Evolutionary conservation across 139 green algal species (phyloP), one percentile per base, ranked within the genome.

Genomic region (Diplosphaera chodatii): DNA sequence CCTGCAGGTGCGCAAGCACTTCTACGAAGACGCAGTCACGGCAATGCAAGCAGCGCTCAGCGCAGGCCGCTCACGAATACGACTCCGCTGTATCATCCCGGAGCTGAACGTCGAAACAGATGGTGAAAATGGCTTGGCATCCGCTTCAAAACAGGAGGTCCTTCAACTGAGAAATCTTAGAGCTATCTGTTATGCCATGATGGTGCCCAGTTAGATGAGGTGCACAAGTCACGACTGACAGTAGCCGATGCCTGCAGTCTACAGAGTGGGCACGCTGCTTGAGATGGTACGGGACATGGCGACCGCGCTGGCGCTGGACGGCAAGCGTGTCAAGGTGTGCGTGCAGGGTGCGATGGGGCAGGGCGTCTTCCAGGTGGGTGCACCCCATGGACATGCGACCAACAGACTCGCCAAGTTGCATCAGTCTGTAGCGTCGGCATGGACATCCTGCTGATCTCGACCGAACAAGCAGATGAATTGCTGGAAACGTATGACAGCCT

Each of bases 261-360:
- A 91, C 71, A 77, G 90, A 3, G 80, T 91, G 13, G 90, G 90
- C 4, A 96, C 90, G 1, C 59, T 96, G 73, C 78, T 96, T 34
- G 90, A 96, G 77, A 66, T 91, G 69, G 85, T 90, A 55, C 75
- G 90, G 0, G 83, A 94, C 23, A 63, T 96, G 48, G 89, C 83
- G 1, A 87, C 80, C 15, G 68, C 64, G n/a, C 66, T 96, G 59
- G 77, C 83, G 18, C 25, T 72, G 31, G 86, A 96, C 68, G 91
- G 91, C 55, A 83, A 85, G 67, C 69, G 77, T 15, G 89, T 94
- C 22, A 91, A 88, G 69, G 82, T 94, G 8, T 91, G 85, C 68
- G 80, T 92, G 32, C 87, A 91, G 69, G 80, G 86, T 37, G 32
- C 79, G n/a, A 86, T 95, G 85, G 90, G 90, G 0, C 32, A 89